Conservation (phyloP, 2,329 filamentous ascomycete genomes). For the Fusarium acutatum region DNA sequence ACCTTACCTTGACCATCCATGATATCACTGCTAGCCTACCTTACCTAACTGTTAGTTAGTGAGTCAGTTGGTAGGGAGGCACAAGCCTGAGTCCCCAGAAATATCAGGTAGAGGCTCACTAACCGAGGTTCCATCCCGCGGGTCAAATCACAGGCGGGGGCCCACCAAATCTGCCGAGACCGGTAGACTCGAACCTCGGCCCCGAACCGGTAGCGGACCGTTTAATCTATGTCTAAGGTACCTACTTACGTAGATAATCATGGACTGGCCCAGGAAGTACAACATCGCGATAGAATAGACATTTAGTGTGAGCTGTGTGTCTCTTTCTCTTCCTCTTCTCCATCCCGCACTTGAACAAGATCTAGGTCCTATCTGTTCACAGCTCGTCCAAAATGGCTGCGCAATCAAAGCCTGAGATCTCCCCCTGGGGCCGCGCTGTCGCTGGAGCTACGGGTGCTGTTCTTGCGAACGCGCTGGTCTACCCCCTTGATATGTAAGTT, state of each 20-base stretch:
- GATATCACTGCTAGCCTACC: neutral
- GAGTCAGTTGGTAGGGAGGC: neutral
- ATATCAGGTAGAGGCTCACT: slow-evolving; percentile 14
- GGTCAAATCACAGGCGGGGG: slow-evolving; percentile 35
- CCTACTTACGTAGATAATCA: slow-evolving; percentile 17
- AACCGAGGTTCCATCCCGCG: slow-evolving; percentile 40
- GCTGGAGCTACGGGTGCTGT: slow-evolving; percentile 94
- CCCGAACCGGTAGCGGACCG: slow-evolving; percentile 34
- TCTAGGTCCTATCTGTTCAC: neutral
- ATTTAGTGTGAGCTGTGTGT: slow-evolving; percentile 5
- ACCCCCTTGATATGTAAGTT: slow-evolving; percentile 93
- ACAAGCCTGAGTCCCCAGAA: neutral
- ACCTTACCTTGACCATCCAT: neutral
- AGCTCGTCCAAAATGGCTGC: slow-evolving; percentile 54
- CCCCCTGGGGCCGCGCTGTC: slow-evolving; percentile 92
- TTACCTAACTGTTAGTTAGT: neutral
- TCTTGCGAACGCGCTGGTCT: slow-evolving; percentile 92
- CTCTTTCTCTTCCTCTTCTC: neutral
- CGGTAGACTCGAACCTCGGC: slow-evolving; percentile 39
- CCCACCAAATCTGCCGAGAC: slow-evolving; percentile 40
- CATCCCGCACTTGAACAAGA: neutral
- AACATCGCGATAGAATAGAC: slow-evolving; percentile 12
- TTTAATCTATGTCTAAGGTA: slow-evolving; percentile 12
- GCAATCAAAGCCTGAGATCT: slow-evolving; percentile 75
- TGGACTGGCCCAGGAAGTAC: slow-evolving; percentile 15